phyloP scores from a whole-genome alignment of 495 filamentous ascomycete genomes.

The Podospora sp. region DNA sequence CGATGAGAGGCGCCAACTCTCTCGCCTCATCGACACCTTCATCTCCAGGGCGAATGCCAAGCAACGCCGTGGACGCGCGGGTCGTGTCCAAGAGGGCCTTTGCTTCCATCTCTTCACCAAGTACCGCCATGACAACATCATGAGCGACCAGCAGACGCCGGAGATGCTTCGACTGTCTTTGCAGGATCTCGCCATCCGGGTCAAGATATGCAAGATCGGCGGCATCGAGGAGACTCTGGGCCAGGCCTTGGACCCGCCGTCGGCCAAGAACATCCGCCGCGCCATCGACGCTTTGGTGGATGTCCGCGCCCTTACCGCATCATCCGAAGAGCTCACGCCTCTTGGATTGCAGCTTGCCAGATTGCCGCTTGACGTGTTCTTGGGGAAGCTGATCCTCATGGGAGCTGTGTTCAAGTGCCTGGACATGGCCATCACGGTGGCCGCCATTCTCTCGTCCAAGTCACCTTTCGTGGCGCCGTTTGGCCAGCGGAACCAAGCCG shows the following conservation, averaged over 20 bases:
- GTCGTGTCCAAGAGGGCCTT: slow-evolving; percentile 90
- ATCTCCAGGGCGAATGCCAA: slow-evolving; percentile 94
- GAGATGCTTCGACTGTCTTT: slow-evolving; percentile 93
- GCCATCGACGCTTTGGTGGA: slow-evolving; percentile 92
- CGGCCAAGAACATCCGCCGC: slow-evolving; percentile 83
- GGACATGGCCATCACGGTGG: slow-evolving; percentile 86
- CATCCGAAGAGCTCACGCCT: slow-evolving; percentile 77
- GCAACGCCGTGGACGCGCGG: slow-evolving; percentile 88
- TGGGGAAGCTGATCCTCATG: slow-evolving; percentile 88
- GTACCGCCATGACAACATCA: slow-evolving; percentile 73
- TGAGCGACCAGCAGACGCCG: slow-evolving; percentile 89
- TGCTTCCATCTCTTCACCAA: slow-evolving; percentile 96
- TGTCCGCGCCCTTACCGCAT: slow-evolving; percentile 79
- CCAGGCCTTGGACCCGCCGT: slow-evolving; percentile 89
- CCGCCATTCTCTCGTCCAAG: slow-evolving; percentile 90
- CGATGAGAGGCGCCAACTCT: slow-evolving; percentile 88
- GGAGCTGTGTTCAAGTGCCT: slow-evolving; percentile 85
- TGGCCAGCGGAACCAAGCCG: slow-evolving; percentile 77
- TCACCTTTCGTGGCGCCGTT: slow-evolving; percentile 88
- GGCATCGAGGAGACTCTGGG: slow-evolving; percentile 85
- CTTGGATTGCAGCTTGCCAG: slow-evolving; percentile 84
- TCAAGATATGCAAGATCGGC: slow-evolving; percentile 95
- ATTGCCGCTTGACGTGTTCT: slow-evolving; percentile 87
- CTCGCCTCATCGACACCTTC: slow-evolving; percentile 85
- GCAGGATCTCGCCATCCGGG: slow-evolving; percentile 91